Conservation (phyloP, 2,329 filamentous ascomycete genomes). For the Tothia fuscella region DNA sequence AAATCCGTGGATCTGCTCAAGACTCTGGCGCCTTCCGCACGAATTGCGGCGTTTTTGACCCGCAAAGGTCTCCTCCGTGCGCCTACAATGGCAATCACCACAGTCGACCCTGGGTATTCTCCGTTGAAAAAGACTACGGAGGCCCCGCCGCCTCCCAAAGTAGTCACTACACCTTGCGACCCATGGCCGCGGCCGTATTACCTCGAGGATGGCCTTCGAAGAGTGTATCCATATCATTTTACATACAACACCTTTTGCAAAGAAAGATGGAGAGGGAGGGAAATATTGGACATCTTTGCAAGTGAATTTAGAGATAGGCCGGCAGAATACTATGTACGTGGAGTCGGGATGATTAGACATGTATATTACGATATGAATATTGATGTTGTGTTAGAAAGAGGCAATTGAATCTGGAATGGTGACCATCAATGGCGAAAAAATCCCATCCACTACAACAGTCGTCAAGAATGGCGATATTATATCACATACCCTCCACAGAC, state of each 20-base stretch:
- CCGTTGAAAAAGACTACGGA: not conserved
- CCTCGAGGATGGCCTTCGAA: slow-evolving; percentile 69
- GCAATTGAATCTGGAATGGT: slow-evolving; percentile 75
- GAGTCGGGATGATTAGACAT: not conserved
- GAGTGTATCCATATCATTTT: slow-evolving; percentile 77
- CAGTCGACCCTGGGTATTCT: slow-evolving; percentile 17
- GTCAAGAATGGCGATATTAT: slow-evolving; percentile 85
- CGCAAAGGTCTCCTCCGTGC: slow-evolving; percentile 32
- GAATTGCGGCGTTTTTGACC: slow-evolving; percentile 39
- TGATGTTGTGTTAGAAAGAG: slow-evolving; percentile 25
- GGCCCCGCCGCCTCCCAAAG: slow-evolving; percentile 24
- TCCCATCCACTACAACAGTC: slow-evolving; percentile 52
- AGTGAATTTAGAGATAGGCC: slow-evolving; percentile 87
- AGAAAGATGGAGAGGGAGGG: slow-evolving; percentile 75
- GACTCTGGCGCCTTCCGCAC: slow-evolving; percentile 42
- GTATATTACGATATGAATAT: not conserved
- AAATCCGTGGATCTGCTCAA: too few species aligned
- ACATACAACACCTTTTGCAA: slow-evolving; percentile 96
- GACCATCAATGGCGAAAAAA: slow-evolving; percentile 62
- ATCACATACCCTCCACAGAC: slow-evolving; percentile 85
- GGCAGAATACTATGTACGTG: slow-evolving; percentile 67
- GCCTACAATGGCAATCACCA: slow-evolving; percentile 34
- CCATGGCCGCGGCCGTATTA: slow-evolving; percentile 64
- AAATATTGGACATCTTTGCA: slow-evolving; percentile 75
- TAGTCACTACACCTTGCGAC: slow-evolving; percentile 39